phyloP scores from a whole-genome alignment of 192 early-diverging fungal species.

The Chytriomyces confervae region DNA sequence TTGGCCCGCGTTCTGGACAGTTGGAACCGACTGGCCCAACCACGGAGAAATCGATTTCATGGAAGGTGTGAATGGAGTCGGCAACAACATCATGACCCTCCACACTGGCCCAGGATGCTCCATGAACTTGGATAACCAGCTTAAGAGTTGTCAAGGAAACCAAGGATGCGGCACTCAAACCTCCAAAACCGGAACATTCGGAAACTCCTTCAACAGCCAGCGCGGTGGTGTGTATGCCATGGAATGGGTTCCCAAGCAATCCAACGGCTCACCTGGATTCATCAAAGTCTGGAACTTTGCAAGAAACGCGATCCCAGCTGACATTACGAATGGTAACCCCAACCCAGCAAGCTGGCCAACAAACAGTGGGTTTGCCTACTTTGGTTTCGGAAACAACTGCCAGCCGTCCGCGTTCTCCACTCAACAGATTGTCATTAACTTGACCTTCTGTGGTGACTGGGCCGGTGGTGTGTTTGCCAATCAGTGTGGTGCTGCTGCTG shows the following conservation, averaged over 20 bases:
- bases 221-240: constrained; percentile 53
- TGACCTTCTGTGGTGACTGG: constrained; percentile 43
- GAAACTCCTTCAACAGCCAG: constrained; percentile 41
- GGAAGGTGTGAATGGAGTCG: constrained; percentile 49
- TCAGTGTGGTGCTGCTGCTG: background rate
- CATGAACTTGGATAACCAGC: constrained; percentile 27
- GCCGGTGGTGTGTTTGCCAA: constrained; percentile 28
- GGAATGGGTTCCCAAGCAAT: constrained; percentile 25
- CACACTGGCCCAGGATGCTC: constrained; percentile 48
- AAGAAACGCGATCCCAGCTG: constrained; percentile 39
- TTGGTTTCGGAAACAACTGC: constrained; percentile 45
- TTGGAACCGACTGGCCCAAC: constrained; percentile 52
- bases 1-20: constrained; percentile 58
- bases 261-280: background rate
- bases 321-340: constrained; percentile 41
- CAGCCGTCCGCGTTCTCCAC: constrained; percentile 14
- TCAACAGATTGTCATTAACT: constrained; percentile 40
- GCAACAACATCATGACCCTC: constrained; percentile 38
- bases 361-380: constrained; percentile 21
- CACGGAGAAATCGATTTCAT: constrained; percentile 57
- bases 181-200: constrained; percentile 33
- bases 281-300: constrained; percentile 54
- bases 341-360: constrained; percentile 44
- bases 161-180: constrained; percentile 31
- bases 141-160: constrained; percentile 9